Evolutionary conservation across 2,329 filamentous ascomycete species (phyloP).

Genomic region (Cladophialophora yegresii): DNA sequence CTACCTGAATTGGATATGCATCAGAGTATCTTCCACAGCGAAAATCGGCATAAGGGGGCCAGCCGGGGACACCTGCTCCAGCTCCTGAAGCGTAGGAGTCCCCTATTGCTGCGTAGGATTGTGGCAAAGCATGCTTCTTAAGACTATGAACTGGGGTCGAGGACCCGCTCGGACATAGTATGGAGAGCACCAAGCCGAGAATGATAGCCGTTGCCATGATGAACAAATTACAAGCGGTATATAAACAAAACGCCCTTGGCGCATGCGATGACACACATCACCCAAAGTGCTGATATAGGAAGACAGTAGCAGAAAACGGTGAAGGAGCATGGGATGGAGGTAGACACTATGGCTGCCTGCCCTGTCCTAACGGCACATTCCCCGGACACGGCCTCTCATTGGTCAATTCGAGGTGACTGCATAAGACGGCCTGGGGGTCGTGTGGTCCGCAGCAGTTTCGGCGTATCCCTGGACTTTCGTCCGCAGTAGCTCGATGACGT

Average conservation of each 20-base stretch:
- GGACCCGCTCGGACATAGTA: not conserved
- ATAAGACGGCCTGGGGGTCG: not conserved
- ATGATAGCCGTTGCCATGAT: slow-evolving; percentile 6
- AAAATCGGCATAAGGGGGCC: slow-evolving; percentile 16
- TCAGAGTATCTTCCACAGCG: slow-evolving; percentile 36
- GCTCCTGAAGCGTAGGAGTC: slow-evolving; percentile 39
- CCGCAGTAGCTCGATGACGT: not conserved
- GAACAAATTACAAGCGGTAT: not conserved
- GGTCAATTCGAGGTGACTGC: not conserved
- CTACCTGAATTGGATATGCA: slow-evolving; percentile 38
- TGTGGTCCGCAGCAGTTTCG: not conserved
- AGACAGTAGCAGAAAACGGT: not conserved
- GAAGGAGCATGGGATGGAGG: not conserved
- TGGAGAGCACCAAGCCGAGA: not conserved
- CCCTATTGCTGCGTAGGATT: slow-evolving; percentile 36
- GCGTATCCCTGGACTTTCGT: not conserved
- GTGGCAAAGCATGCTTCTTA: not conserved
- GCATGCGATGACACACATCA: not conserved
- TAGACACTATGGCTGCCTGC: not conserved
- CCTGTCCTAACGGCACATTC: not conserved
- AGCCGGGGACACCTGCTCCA: slow-evolving; percentile 35
- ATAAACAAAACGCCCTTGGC: not conserved
- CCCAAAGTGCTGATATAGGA: not conserved
- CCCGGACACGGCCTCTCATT: not conserved
- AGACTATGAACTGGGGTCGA: not conserved